Evolutionary conservation across 495 filamentous ascomycete species (phyloP), one percentile per base, ranked within the genome.

Genomic region (Pseudevernia furfuracea): DNA sequence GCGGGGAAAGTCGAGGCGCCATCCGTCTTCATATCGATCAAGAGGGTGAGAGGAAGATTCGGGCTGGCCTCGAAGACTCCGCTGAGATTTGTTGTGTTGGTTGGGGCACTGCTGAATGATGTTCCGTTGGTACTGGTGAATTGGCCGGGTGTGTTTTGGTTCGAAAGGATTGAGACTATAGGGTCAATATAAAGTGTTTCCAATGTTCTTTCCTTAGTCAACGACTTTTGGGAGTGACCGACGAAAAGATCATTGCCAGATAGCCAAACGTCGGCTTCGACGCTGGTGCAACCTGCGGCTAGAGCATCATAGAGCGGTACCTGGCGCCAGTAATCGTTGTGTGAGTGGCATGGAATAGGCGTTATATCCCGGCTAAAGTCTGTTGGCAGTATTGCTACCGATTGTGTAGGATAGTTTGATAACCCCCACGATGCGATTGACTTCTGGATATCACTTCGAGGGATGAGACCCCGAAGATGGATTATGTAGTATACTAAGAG

Each of bases 201-300:
- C 59, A 92, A 81, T 0, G 87, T 89, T 21, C 82, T 79, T 55
- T 82, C 78, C 21, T 72, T 64, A 6, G 79, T 80, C 21, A 87
- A 73, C n/a, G 77, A 75, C 1, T 79, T 75, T 0, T 69, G 68
- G 38, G 84, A 79, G 66, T 86, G 83, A 0, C 86, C 87, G 43
- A 91, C 82, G 38, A 82, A 76, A 23, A 88, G 72, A 32, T 78
- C 71, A 32, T 71, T 55, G 4, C 70, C 62, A 57, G 48, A 39
- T 23, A 80, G 79, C 87, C 87, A 93, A 11, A 92, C 80, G 67
- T 92, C 89, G 7, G 85, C 87, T 73, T 90, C 89, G 23, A 89
- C 79, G 19, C 89, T 86, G n/a, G 77, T 84, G 70, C 85, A 86
- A 21, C 77, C 78, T 28, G 75, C 68, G 4, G 61, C 73, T 37